Base-by-base conservation (phyloP, 129 eudicot genomes). In the Flaveria ramosissima region DNA sequence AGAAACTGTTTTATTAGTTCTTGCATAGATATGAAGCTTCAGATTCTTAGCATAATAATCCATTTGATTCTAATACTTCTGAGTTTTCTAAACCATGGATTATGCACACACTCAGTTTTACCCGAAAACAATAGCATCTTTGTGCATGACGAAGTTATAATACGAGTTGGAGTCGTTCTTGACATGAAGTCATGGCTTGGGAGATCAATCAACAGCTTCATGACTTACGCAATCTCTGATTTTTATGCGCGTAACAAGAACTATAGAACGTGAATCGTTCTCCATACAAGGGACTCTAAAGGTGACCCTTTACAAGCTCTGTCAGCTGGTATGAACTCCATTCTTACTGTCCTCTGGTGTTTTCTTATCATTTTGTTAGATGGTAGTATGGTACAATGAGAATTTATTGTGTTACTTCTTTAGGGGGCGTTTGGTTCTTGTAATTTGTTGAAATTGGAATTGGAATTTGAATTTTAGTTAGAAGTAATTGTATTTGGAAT, bases 181-280 rank as follows among this genome's bases (percentile, higher is more conserved):
- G 78, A 75, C 32, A 75, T 62, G 71, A 60, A 75, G 46, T 45
- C 61, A 46, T 60, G 59, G 71, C 16, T 26, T 9, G 71, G 78
- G 30, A 74, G 26, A 60, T 61, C 78, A 59, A 61, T 74, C 45
- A 20, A 74, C 78, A 61, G 26, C 59, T 45, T 70, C 71, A 62
- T 74, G 47, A 74, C 30, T 27, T 61, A 16, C 47, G 78, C 71
- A 8, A 45, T 74, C 27, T 61, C 71, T 45, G 53, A 47, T 43
- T 56, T 70, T 48, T 70, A 71, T 71, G 21, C 30, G 6, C 55
- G 11, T 78, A 72, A 61, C 63, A 50, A 20, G 2, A 20, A 14
- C 30, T 50, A 69, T 26, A 43, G 56, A 61, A 68, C 61, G 1
- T 11, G 71, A 32, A 61, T 74, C 47, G 13, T 61, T 74, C 60